phyloP scores from a whole-genome alignment of 2,329 filamentous ascomycete genomes.

The Exophiala oligosperma region DNA sequence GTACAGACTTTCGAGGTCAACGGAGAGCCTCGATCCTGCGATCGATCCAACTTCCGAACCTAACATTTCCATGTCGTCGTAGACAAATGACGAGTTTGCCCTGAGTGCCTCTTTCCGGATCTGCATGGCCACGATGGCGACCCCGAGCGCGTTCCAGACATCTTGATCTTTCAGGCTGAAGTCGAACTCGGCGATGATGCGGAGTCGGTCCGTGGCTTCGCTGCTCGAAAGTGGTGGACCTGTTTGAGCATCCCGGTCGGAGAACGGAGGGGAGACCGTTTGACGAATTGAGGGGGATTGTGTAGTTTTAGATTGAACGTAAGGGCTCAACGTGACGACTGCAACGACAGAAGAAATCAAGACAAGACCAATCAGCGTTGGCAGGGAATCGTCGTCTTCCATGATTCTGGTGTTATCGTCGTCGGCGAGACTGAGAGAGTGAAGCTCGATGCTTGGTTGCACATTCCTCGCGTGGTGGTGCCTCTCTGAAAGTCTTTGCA shows the following conservation, averaged over 20 bases:
- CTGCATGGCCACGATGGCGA: conserved; percentile 57
- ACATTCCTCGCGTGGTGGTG: conserved; percentile 40
- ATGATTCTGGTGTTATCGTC: conserved; percentile 15
- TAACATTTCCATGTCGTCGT: conserved; percentile 8
- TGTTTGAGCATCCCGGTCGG: conserved; percentile 1
- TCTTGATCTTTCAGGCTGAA: conserved; percentile 54
- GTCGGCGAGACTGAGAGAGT: neutral
- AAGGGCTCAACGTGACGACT: conserved; percentile 48
- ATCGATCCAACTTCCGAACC: conserved; percentile 13
- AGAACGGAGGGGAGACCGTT: conserved; percentile 4
- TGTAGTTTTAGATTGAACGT: neutral
- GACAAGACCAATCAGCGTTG: conserved; percentile 57
- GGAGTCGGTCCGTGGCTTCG: conserved; percentile 28
- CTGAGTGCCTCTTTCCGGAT: conserved; percentile 42
- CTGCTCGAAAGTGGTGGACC: neutral
- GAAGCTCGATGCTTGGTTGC: conserved; percentile 20
- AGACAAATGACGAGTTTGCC: conserved; percentile 5
- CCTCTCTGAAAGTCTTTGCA: conserved; percentile 43
- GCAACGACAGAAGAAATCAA: conserved; percentile 54
- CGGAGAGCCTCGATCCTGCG: conserved; percentile 8
- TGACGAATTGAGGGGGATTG: conserved; percentile 13
- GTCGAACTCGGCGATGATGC: conserved; percentile 54
- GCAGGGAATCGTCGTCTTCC: conserved; percentile 34
- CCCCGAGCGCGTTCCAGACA: conserved; percentile 60
- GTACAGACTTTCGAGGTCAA: conserved; percentile 4